Evolutionary conservation across 768 basidiomycete species (phyloP).

Genomic region (Megacollybia marginata): DNA sequence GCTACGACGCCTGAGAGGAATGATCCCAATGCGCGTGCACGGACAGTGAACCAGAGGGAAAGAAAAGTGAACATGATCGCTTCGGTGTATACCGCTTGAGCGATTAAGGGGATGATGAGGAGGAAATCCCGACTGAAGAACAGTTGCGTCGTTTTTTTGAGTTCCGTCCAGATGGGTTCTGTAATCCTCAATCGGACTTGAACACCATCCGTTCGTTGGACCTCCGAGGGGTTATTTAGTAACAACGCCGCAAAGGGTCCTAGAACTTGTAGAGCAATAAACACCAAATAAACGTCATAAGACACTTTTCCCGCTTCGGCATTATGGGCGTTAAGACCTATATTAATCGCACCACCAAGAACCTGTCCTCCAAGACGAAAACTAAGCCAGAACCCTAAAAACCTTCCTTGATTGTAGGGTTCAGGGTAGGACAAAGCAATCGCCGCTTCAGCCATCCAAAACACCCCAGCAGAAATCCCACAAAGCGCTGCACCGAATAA

Average conservation of each 20-base stretch:
- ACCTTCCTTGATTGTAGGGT: conserved; percentile 1
- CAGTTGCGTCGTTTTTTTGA: neutral
- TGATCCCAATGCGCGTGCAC: conserved; percentile 6
- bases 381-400: conserved; percentile 1
- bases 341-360: conserved; percentile 1
- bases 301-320: conserved; percentile 1
- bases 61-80: neutral
- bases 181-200: neutral
- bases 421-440: conserved; percentile 7
- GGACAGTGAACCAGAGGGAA: conserved; percentile 2
- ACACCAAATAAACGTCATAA: conserved; percentile 1
- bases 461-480: conserved; percentile 4
- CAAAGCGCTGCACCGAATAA: conserved; percentile 2
- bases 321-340: conserved; percentile 1
- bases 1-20: conserved; percentile 4
- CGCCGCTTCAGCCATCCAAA: conserved; percentile 6
- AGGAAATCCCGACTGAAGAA: neutral
- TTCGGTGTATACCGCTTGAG: neutral
- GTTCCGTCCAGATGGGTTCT: neutral
- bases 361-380: conserved; percentile 1
- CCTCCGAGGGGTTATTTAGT: neutral
- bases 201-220: conserved; percentile 1
- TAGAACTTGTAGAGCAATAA: neutral
- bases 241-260: neutral
- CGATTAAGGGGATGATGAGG: neutral